Conservation (phyloP, 1,139 yeast genomes). For the Taphrina deformans region DNA sequence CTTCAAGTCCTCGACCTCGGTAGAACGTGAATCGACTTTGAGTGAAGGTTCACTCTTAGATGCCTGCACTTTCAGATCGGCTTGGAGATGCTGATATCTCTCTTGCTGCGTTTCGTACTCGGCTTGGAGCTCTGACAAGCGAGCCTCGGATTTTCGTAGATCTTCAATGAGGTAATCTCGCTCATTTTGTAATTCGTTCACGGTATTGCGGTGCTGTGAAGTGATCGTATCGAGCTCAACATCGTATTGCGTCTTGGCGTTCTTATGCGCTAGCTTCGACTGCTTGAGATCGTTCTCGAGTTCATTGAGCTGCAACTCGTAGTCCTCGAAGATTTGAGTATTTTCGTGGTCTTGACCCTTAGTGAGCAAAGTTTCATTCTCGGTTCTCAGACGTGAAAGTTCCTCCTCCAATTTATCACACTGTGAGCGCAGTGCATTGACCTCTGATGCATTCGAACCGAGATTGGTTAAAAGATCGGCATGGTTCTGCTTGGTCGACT, state of each 20-base stretch:
- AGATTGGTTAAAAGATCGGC: neutral
- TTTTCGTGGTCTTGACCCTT: neutral
- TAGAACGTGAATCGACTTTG: neutral
- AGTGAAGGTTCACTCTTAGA: neutral
- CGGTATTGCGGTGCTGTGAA: neutral
- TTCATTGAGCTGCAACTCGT: slow-evolving; percentile 13
- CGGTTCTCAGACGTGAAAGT: neutral
- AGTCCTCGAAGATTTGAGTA: slow-evolving; percentile 1
- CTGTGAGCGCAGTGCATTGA: slow-evolving; percentile 10
- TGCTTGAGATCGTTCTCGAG: slow-evolving; percentile 13
- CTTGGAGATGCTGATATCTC: neutral
- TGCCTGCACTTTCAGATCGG: neutral
- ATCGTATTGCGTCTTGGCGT: slow-evolving; percentile 13
- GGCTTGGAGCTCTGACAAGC: neutral
- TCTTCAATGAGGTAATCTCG: neutral
- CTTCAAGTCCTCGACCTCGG: neutral
- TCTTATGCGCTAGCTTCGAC: neutral
- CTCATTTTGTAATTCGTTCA: neutral
- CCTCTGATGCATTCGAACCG: neutral
- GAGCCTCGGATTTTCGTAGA: neutral
- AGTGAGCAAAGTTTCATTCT: neutral
- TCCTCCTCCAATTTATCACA: slow-evolving; percentile 20
- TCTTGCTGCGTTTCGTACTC: neutral
- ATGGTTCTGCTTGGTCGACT: slow-evolving; percentile 16
- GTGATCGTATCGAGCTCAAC: neutral